phyloP scores from a whole-genome alignment of 2,329 filamentous ascomycete genomes.

The Fonsecaea nubica region DNA sequence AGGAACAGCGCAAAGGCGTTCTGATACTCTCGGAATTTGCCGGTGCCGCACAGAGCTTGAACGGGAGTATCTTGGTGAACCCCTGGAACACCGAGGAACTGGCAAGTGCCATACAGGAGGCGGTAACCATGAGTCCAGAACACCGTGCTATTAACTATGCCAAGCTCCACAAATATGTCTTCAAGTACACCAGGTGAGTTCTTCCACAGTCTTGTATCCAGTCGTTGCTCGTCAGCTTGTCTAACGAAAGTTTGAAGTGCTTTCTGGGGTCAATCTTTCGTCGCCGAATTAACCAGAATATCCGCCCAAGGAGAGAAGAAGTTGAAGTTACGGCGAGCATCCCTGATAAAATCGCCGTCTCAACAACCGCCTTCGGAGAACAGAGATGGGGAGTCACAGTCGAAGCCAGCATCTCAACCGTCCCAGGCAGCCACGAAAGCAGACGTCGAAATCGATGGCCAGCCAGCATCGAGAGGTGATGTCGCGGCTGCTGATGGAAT shows the following conservation, averaged over 20 bases:
- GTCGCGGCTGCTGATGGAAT: not conserved
- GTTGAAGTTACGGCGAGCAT: conserved; percentile 47
- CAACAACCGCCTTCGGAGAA: conserved; percentile 8
- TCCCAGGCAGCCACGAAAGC: not conserved
- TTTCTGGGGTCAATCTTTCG: conserved; percentile 95
- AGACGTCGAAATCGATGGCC: not conserved
- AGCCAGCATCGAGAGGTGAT: not conserved
- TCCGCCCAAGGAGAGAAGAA: conserved; percentile 60
- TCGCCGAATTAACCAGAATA: conserved; percentile 75
- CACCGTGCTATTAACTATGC: conserved; percentile 85
- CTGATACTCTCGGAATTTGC: conserved; percentile 98
- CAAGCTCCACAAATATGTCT: conserved; percentile 92
- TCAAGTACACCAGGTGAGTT: conserved; percentile 83
- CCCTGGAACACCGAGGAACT: conserved; percentile 98
- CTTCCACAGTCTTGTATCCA: not conserved
- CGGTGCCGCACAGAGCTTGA: conserved; percentile 91
- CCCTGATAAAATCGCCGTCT: conserved; percentile 27
- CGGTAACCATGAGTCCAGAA: conserved; percentile 94
- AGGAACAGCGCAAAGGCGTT: conserved; percentile 86
- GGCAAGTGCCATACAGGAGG: conserved; percentile 89
- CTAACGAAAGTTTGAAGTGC: conserved; percentile 60
- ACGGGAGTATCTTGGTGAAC: conserved; percentile 92
- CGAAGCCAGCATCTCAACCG: not conserved
- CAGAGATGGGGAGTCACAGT: conserved; percentile 12
- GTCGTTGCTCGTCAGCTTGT: not conserved